Conservation (phyloP, 2,329 filamentous ascomycete genomes). For the Ustulina deusta region DNA sequence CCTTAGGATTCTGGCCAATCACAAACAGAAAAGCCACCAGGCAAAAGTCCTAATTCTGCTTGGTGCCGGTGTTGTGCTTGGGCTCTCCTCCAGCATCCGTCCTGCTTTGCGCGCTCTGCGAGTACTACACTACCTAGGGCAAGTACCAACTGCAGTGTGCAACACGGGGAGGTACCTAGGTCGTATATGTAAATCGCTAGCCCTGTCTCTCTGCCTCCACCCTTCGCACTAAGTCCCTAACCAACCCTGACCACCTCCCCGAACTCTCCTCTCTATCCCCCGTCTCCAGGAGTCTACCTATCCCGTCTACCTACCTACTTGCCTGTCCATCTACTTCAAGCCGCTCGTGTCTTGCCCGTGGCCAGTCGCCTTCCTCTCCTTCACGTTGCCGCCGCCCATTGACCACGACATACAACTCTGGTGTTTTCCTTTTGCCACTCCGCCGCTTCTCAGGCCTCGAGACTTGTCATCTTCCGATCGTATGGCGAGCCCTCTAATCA, state of each 20-base stretch:
- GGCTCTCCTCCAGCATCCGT: slow-evolving; percentile 10
- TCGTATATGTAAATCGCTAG: background rate
- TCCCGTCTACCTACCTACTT: slow-evolving; percentile 7
- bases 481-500: slow-evolving; percentile 36
- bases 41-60: slow-evolving; percentile 38
- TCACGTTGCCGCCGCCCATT: slow-evolving; percentile 29
- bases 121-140: slow-evolving; percentile 28
- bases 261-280: slow-evolving; percentile 39
- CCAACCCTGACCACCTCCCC: slow-evolving; percentile 27
- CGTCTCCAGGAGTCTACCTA: slow-evolving; percentile 35
- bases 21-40: slow-evolving; percentile 8
- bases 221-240: slow-evolving; percentile 21
- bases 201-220: slow-evolving; percentile 24
- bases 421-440: slow-evolving; percentile 7
- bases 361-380: slow-evolving; percentile 36
- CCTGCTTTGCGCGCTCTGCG: slow-evolving; percentile 26
- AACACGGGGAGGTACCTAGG: background rate
- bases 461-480: slow-evolving; percentile 41
- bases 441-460: slow-evolving; percentile 36
- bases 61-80: slow-evolving; percentile 32
- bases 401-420: slow-evolving; percentile 21
- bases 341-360: slow-evolving; percentile 31
- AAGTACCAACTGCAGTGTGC: background rate
- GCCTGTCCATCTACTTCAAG: too few relatives aligned
- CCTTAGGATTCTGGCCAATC: slow-evolving; percentile 40